These are phyloP conservation scores for Colletotrichum sp. DNA, from an alignment of 2,329 filamentous ascomycete genomes.

Conservation along the genomic window DNA sequence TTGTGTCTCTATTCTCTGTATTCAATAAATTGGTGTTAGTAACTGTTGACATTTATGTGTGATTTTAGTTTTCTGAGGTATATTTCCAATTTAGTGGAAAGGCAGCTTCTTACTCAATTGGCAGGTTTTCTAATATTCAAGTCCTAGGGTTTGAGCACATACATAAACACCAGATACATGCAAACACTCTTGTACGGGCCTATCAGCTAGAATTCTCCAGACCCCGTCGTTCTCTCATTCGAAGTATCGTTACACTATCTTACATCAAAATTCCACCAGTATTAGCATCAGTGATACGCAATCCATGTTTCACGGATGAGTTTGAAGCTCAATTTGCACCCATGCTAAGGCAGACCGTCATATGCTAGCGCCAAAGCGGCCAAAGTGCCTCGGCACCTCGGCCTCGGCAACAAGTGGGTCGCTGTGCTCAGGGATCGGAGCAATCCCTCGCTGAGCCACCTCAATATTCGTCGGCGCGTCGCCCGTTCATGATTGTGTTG, in stretches of 20 bases:
- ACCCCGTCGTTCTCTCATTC: neutral
- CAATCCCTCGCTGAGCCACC: neutral
- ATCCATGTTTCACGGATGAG: neutral
- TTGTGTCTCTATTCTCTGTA: neutral
- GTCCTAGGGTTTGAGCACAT: neutral
- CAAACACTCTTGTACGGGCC: neutral
- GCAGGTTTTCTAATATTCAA: neutral
- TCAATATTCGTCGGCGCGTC: neutral
- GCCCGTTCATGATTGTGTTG: neutral
- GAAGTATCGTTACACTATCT: neutral
- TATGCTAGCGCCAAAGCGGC: neutral
- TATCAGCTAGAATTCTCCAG: neutral
- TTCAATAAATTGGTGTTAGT: no score
- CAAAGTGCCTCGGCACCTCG: slow-evolving; percentile 12
- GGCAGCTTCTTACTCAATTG: neutral
- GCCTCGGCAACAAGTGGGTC: slow-evolving; percentile 1
- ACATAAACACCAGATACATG: neutral
- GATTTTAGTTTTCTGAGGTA: neutral
- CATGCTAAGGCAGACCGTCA: neutral
- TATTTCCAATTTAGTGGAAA: neutral
- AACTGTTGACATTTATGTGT: no score
- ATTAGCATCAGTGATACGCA: neutral
- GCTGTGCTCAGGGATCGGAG: neutral
- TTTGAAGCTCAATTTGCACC: neutral
- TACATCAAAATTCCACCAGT: neutral